Evolutionary conservation across 495 filamentous ascomycete genomes (phyloP).

Genomic region (Massariosphaeria phaeospora): DNA sequence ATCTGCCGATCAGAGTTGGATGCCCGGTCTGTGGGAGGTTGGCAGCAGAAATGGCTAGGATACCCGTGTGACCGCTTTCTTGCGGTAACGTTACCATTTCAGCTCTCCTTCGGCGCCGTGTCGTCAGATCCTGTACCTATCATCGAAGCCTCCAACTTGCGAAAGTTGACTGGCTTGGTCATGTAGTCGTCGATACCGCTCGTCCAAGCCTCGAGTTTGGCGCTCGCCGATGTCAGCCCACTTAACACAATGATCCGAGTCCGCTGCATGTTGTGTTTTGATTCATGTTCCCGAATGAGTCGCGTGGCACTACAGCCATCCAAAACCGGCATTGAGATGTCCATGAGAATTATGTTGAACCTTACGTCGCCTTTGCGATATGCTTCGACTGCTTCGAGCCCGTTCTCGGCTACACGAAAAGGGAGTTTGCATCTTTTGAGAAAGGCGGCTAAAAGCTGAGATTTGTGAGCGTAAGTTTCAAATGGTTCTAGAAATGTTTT

Average conservation of each 20-base stretch:
- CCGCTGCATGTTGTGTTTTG: conserved; percentile 2
- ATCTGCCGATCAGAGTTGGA: no score
- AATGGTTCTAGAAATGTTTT: no score
- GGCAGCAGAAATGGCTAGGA: no score
- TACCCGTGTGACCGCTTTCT: no score
- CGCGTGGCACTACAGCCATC: conserved; percentile 29
- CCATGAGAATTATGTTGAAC: conserved; percentile 28
- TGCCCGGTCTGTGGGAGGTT: no score
- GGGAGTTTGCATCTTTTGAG: conserved; percentile 13
- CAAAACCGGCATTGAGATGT: conserved; percentile 36
- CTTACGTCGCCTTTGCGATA: conserved; percentile 6
- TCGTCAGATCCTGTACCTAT: no score
- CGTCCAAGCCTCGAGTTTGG: conserved; percentile 25
- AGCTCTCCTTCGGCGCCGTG: no score
- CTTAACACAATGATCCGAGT: conserved; percentile 24
- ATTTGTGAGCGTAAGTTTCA: no score
- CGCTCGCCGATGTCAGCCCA: conserved; percentile 20
- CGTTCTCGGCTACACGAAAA: conserved; percentile 30
- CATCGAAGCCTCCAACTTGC: conserved; percentile 6
- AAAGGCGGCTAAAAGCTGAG: conserved; percentile 26
- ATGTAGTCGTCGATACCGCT: conserved; percentile 25
- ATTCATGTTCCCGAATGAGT: conserved; percentile 21
- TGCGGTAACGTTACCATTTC: no score
- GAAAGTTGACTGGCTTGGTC: conserved; percentile 28
- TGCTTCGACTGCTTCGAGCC: conserved; percentile 28